Evolutionary conservation across 306 rosid species (phyloP).

Genomic region (Malus fusca): DNA sequence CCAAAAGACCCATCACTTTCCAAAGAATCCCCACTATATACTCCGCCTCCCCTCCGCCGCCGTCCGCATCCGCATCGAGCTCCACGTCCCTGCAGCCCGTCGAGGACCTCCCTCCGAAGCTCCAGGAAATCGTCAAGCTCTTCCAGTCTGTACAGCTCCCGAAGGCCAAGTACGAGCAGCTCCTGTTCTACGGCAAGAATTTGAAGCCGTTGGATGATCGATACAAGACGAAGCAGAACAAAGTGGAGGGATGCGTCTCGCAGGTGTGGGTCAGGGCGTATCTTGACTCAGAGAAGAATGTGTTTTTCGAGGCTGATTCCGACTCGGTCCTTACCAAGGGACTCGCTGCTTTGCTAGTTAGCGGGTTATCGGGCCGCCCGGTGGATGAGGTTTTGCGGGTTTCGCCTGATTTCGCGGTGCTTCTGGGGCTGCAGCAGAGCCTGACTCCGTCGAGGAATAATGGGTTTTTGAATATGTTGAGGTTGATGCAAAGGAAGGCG

Average conservation of each 20-base stretch:
- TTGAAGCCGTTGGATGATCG: constrained; percentile 66
- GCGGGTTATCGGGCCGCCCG: constrained; percentile 69
- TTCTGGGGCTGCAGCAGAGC: constrained; percentile 88
- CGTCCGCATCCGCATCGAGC: constrained; percentile 21
- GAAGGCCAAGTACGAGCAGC: constrained; percentile 79
- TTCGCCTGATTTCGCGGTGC: constrained; percentile 67
- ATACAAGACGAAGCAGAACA: constrained; percentile 63
- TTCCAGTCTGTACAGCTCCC: constrained; percentile 79
- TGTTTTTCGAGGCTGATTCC: constrained; percentile 82
- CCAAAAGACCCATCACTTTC: constrained; percentile 45
- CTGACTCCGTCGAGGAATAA: constrained; percentile 83
- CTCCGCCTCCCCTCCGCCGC: neutral
- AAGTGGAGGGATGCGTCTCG: constrained; percentile 92
- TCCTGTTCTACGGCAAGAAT: constrained; percentile 78
- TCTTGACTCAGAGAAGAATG: constrained; percentile 50
- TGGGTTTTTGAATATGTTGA: constrained; percentile 90
- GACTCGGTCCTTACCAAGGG: constrained; percentile 86
- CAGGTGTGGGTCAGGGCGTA: constrained; percentile 98
- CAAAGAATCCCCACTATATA: constrained; percentile 39
- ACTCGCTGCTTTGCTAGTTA: constrained; percentile 79
- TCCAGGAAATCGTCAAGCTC: constrained; percentile 73
- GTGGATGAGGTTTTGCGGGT: constrained; percentile 53
- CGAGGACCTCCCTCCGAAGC: constrained; percentile 96
- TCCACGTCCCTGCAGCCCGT: constrained; percentile 51
- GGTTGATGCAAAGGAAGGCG: constrained; percentile 85